Evolutionary conservation across 1,284 basidiomycete genomes (phyloP).

Genomic region (Microstroma glucosiphilum): DNA sequence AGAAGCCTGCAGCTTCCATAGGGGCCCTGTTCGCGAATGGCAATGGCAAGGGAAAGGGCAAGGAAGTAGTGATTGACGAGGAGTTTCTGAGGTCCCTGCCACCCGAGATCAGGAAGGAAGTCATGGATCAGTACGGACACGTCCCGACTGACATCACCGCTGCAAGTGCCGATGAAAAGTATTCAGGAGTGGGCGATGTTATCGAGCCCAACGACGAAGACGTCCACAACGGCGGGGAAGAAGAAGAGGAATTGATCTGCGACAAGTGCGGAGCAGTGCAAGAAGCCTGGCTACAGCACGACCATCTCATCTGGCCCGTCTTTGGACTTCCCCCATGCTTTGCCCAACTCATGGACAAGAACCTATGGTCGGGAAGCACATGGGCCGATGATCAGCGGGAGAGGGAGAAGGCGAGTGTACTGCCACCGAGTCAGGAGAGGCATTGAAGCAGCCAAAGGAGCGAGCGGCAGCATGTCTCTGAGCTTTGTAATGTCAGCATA

Average conservation of each 20-base stretch:
- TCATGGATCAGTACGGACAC: conserved; percentile 29
- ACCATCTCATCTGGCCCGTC: conserved; percentile 30
- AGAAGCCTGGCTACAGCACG: conserved; percentile 38
- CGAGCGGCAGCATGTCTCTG: no score
- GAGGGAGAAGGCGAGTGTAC: no score
- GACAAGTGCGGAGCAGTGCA: conserved; percentile 1
- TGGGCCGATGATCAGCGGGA: no score
- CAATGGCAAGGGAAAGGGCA: background rate
- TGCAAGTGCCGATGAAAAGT: background rate
- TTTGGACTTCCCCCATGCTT: conserved; percentile 19
- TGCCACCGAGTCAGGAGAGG: no score
- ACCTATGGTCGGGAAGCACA: no score
- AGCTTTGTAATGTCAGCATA: no score
- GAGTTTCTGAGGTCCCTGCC: conserved; percentile 24
- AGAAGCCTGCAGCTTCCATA: conserved; percentile 22
- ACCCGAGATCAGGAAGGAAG: conserved; percentile 25
- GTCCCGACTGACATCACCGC: background rate
- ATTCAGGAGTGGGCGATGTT: conserved; percentile 1
- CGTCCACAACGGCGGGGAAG: conserved; percentile 8
- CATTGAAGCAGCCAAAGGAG: no score
- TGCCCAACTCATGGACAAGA: no score
- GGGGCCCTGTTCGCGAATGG: conserved; percentile 21
- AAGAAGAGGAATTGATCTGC: background rate
- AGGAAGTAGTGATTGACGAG: conserved; percentile 16
- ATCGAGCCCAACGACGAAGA: background rate